Conservation (phyloP, 169 alveolate genomes). For the Babesia divergens region DNA sequence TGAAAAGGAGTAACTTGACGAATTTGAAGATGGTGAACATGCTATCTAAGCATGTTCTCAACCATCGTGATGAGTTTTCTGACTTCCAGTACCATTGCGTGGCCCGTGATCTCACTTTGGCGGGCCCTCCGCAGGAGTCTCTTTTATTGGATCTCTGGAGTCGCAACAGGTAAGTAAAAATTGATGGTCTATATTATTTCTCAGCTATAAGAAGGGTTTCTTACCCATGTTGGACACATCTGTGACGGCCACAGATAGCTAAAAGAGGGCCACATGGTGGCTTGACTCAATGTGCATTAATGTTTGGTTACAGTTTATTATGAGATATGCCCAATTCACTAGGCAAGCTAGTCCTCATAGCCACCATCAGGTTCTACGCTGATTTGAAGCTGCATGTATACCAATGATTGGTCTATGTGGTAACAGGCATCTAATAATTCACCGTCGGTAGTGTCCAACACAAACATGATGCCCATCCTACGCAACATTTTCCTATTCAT, state of each 20-base stretch:
- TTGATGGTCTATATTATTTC: not conserved
- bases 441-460: too few species aligned
- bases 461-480: too few species aligned
- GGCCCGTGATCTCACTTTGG: slow-evolving; percentile 44
- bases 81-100: slow-evolving; percentile 68
- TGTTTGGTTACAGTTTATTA: too few species aligned
- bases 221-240: not conserved
- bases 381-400: too few species aligned
- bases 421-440: too few species aligned
- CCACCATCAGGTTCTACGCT: too few species aligned
- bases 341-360: too few species aligned
- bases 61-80: slow-evolving; percentile 60
- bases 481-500: not conserved
- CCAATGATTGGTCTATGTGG: too few species aligned
- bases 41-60: slow-evolving; percentile 57
- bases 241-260: not conserved
- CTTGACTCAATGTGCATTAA: too few species aligned
- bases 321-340: too few species aligned
- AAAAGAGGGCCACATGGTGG: too few species aligned
- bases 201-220: slow-evolving; percentile 40
- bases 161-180: slow-evolving; percentile 21
- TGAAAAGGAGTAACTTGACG: slow-evolving; percentile 17
- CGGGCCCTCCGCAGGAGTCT: slow-evolving; percentile 31
- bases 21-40: slow-evolving; percentile 63
- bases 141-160: slow-evolving; percentile 33